Percentiles rank a stretch among this genome's conserved stretches.
These are phyloP conservation scores for Chondrus crispus DNA, from an alignment of 23 red algal species.

Conservation along the genomic window DNA sequence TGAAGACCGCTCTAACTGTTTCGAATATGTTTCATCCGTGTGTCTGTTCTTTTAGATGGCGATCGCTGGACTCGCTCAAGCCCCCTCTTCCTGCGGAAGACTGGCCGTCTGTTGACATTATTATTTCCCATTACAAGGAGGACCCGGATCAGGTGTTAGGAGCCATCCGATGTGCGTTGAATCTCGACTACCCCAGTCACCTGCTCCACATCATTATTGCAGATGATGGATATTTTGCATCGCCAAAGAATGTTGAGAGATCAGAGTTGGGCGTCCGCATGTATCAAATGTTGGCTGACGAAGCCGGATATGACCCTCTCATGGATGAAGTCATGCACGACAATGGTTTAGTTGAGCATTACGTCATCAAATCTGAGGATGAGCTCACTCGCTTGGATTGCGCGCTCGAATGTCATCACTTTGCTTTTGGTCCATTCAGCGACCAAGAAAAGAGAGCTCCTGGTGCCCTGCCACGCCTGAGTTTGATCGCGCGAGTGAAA, in stretches of 20 bases:
- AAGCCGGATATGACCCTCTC: conserved; percentile 71
- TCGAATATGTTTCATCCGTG: neutral
- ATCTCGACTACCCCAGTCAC: conserved; percentile 64
- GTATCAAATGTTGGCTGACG: conserved; percentile 62
- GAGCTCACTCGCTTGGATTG: conserved; percentile 50
- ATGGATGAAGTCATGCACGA: conserved; percentile 69
- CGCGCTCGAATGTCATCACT: conserved; percentile 56
- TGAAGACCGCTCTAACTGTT: neutral
- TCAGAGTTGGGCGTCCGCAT: conserved; percentile 50
- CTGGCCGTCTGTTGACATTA: conserved; percentile 69
- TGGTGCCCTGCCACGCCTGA: conserved; percentile 57
- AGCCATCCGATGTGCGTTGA: conserved; percentile 49
- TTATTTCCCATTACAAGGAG: conserved; percentile 71
- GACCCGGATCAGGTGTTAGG: conserved; percentile 58
- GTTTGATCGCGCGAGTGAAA: conserved; percentile 61
- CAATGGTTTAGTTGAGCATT: conserved; percentile 67
- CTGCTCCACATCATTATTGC: conserved; percentile 66
- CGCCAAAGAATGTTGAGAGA: conserved; percentile 58
- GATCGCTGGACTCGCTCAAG: conserved; percentile 61
- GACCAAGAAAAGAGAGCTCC: conserved; percentile 52
- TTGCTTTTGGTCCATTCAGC: conserved; percentile 68
- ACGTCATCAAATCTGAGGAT: conserved; percentile 49
- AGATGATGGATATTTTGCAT: conserved; percentile 70
- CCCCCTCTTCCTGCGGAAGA: conserved; percentile 62
- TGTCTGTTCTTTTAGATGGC: conserved; percentile 5